Evolutionary conservation across 2,329 filamentous ascomycete genomes (phyloP), one percentile per base, ranked within the genome.

Genomic region (Sordariomycetes sp.): DNA sequence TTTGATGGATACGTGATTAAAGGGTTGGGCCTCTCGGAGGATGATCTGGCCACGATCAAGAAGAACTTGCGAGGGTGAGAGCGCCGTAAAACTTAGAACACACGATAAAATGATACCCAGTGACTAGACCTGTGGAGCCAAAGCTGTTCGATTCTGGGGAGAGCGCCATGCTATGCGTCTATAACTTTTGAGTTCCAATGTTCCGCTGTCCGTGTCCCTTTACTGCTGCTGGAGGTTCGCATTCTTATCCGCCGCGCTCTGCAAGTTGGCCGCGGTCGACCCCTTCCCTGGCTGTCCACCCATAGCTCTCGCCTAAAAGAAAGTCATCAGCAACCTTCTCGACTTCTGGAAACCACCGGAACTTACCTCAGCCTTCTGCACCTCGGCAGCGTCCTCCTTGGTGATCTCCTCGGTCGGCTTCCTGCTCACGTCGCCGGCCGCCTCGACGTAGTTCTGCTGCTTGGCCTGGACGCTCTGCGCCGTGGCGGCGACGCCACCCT

Each of bases 1-100:
- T 72, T 66, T 46, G 62, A 66, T 32, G 58, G 58, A 32, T 75
- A 73, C 44, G 58, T 69, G 20, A 59, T 45, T 11, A 47, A 52
- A 21, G 50, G 49, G 6, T 47, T 75, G 32, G 66, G 66, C 1
- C 66, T 75, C 34, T 61, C 62, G 1, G 43, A 46, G 2, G 54
- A 58, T 3, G 68, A 74, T 33, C 36, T 74, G 26, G 53, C 48
- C 7, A 63, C 41, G 33, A 69, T 74, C 42, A 67, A 58, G 54
- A 49, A 43, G 40, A 70, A 73, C 41, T 47, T 72, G 39, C 53
- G 44, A 14, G 23, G 28, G n/a, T 33, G 32, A 7, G 15, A 26
- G 20, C 17, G 7, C 15, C 18, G 8, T 20, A 11, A 9, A 14
- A 31, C 15, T n/a, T 9, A 31, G n/a, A 17, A 31, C 15, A 31